A percentile compares a stretch with the other conserved stretches of the same genome.
These are phyloP conservation scores for Lagenidium sp. DNA, from an alignment of 352 stramenopile species.

Conservation along the genomic window DNA sequence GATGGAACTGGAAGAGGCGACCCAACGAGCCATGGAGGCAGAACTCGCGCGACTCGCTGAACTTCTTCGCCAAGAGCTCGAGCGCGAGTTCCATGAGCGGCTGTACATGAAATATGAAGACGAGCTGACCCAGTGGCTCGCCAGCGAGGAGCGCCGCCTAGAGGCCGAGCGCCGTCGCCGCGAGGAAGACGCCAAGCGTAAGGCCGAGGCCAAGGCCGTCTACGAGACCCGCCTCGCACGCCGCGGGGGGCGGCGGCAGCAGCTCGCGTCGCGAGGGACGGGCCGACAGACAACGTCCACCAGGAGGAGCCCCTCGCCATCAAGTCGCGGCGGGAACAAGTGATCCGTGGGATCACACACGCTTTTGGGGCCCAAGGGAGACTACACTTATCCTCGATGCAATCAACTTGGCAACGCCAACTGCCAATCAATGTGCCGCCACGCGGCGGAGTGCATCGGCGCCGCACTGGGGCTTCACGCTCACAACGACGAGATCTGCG, in stretches of 20 bases:
- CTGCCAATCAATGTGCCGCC: too few relatives aligned
- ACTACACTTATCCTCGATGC: too few relatives aligned
- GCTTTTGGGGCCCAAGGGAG: too few relatives aligned
- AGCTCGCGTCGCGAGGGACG: conserved; percentile 9
- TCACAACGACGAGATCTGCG: too few relatives aligned
- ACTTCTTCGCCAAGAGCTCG: conserved; percentile 21
- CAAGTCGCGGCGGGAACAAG: background rate
- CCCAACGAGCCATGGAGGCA: conserved; percentile 37
- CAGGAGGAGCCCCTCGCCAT: background rate
- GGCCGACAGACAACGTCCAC: background rate
- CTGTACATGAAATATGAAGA: conserved; percentile 68
- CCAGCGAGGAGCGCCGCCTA: conserved; percentile 32
- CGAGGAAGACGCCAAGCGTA: conserved; percentile 27
- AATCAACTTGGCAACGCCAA: too few relatives aligned
- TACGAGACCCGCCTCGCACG: conserved; percentile 44
- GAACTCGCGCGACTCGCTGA: conserved; percentile 31
- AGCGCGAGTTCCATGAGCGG: conserved; percentile 39
- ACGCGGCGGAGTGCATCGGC: too few relatives aligned
- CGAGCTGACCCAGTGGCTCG: conserved; percentile 48
- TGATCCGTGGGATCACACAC: background rate
- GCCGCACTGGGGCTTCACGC: too few relatives aligned
- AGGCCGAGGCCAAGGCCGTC: conserved; percentile 36
- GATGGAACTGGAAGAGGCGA: conserved; percentile 54
- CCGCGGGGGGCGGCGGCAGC: conserved; percentile 44
- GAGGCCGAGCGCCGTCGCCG: conserved; percentile 26